Conservation (phyloP, 2,329 filamentous ascomycete species). For the Fusarium nelsonii region DNA sequence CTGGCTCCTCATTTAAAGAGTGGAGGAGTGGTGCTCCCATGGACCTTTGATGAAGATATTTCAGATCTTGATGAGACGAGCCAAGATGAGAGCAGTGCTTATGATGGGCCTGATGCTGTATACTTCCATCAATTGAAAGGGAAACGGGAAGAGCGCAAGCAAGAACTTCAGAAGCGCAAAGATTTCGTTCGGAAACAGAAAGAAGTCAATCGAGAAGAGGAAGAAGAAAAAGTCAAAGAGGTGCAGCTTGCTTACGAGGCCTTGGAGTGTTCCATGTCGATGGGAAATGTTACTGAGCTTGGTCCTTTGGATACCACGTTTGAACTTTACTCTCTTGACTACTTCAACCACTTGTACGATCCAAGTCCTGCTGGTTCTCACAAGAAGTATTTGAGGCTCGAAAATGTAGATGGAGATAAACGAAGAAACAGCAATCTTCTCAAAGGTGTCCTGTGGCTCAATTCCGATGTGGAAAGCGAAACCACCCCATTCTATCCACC, state of each 20-base stretch:
- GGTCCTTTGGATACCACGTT: slow-evolving; percentile 5
- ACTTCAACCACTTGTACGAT: slow-evolving; percentile 2
- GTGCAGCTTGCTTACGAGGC: not conserved
- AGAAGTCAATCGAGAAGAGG: not conserved
- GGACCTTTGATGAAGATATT: slow-evolving; percentile 12
- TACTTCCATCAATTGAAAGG: not conserved
- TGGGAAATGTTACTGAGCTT: not conserved
- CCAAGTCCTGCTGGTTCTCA: not conserved
- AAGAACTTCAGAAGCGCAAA: not conserved
- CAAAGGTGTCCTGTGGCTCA: not conserved
- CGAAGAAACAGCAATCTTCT: not conserved
- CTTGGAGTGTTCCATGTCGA: not conserved
- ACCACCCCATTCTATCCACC: not conserved
- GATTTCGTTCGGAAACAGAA: not conserved
- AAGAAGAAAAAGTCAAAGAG: not conserved
- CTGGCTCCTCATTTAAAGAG: not conserved
- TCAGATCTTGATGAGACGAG: not conserved
- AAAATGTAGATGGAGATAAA: not conserved
- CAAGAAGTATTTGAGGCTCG: not conserved
- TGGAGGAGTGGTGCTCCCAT: not conserved
- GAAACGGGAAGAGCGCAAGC: not conserved
- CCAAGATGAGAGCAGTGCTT: not conserved
- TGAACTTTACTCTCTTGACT: slow-evolving; percentile 15
- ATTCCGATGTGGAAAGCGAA: not conserved
- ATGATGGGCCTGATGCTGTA: not conserved